Base-by-base conservation (phyloP, 2,329 filamentous ascomycete genomes). In the Claviceps quebecensis region DNA sequence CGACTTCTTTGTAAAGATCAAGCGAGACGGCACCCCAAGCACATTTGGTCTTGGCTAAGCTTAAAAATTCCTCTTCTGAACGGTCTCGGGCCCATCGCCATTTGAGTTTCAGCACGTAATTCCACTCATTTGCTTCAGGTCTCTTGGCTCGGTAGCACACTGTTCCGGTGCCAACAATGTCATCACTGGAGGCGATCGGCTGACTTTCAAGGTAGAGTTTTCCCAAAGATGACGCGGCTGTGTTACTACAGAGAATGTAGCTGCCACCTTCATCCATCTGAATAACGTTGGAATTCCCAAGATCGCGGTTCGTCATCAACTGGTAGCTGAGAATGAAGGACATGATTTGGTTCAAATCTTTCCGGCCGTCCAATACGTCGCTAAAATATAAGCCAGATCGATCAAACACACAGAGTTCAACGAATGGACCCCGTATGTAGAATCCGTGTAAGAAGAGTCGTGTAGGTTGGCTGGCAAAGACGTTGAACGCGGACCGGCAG, bases 381-480 rank as follows among this genome's bases (percentile, higher is more conserved):
- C 61, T 61, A 38, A 59, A 61, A 52, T 66, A 68, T 46, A 62
- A 47, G 34, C 67, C 65, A 49, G 64, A 66, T 53, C 66, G 59
- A 57, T 68, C 66, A 57, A 69, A 68, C 41, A 65, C 58, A 64
- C 63, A 68, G 41, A 65, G 52, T 52, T 68, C 64, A 3, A 67
- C 54, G 14, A 59, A 44, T 26, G 61, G 60, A 19, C 60, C 61
- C 43, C 60, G 59, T 46, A 68, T 59, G 52, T 63, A 63, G 49
- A 69, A 67, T 51, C 63, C 66, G 54, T 67, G 63, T 41, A 69
- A 53, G 54, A 68, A 69, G 46, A 61, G 58, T n/a, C 63, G 63
- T 8, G 51, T 47, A 26, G 51, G 51, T 43, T 68, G 63, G 50
- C 50, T 59, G 23, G 51, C 50, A 43, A 68, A 68, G 26, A 68